These are phyloP conservation scores for Starmerella davenportii DNA, from an alignment of 805 yeast genomes.

Conservation along the genomic window DNA sequence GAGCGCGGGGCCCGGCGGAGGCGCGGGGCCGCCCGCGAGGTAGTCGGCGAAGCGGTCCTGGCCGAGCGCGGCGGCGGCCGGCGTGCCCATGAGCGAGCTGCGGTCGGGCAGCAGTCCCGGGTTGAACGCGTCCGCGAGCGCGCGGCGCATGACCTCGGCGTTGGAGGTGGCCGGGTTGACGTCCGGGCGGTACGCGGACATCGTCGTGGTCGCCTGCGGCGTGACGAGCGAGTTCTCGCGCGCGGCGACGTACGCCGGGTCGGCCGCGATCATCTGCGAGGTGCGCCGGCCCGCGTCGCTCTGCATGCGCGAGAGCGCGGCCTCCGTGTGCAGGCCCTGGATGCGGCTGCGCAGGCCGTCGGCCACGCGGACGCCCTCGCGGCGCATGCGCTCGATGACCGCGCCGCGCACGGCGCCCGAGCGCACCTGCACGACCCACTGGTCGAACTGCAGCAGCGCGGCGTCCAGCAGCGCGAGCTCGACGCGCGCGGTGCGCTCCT, in stretches of 20 bases:
- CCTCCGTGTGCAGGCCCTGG: not conserved
- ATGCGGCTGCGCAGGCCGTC: conserved; percentile 4
- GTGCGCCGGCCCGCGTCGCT: not conserved
- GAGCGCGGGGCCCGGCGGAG: not conserved
- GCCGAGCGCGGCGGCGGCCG: not conserved
- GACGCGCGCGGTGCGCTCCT: not conserved
- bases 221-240: conserved; percentile 10
- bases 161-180: conserved; percentile 2
- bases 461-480: not conserved
- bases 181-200: conserved; percentile 4
- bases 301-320: conserved; percentile 4
- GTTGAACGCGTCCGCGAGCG: not conserved
- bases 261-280: not conserved
- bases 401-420: not conserved
- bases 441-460: conserved; percentile 1
- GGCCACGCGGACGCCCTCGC: conserved; percentile 1
- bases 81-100: not conserved
- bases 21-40: not conserved
- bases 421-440: not conserved
- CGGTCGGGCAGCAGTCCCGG: conserved; percentile 12
- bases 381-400: not conserved
- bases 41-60: not conserved
- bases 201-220: conserved; percentile 3
- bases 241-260: conserved; percentile 8
- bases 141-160: conserved; percentile 2